Evolutionary conservation across 768 basidiomycete species (phyloP).

Genomic region (Agaricus subrufescens): DNA sequence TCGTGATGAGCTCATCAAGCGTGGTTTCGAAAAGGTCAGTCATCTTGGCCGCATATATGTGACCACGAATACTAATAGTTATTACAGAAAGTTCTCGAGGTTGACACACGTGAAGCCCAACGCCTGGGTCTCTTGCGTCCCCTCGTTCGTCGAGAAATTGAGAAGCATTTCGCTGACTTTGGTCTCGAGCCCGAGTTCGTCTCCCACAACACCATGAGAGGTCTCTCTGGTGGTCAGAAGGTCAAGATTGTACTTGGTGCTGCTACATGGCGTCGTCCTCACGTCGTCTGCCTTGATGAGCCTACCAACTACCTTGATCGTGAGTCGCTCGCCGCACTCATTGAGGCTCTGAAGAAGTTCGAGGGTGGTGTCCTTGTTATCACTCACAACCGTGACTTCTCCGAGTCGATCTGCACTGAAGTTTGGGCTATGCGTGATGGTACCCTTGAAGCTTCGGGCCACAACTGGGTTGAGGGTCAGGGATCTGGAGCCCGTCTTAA

Average conservation of each 20-base stretch:
- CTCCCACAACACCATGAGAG: slow-evolving; percentile 98
- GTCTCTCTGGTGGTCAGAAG: slow-evolving; percentile 98
- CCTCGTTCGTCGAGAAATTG: slow-evolving; percentile 96
- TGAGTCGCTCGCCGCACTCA: slow-evolving; percentile 98
- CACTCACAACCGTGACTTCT: slow-evolving; percentile 98
- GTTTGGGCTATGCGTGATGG: slow-evolving; percentile 99
- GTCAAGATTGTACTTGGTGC: slow-evolving; percentile 99
- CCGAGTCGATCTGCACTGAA: slow-evolving; percentile 95
- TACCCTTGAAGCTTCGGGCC: slow-evolving; percentile 91
- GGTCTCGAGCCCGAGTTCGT: slow-evolving; percentile 99
- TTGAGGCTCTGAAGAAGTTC: slow-evolving; percentile 95
- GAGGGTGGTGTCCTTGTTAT: slow-evolving; percentile 98
- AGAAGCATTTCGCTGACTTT: slow-evolving; percentile 99
- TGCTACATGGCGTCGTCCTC: slow-evolving; percentile 98
- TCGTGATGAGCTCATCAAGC: slow-evolving; percentile 95
- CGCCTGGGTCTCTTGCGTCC: slow-evolving; percentile 92
- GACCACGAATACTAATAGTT: slow-evolving; percentile 11
- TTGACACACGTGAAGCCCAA: slow-evolving; percentile 96
- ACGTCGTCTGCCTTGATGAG: slow-evolving; percentile 96
- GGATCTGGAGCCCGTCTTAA: slow-evolving; percentile 93
- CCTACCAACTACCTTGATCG: slow-evolving; percentile 99
- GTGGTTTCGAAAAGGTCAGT: slow-evolving; percentile 89
- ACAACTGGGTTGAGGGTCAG: slow-evolving; percentile 99
- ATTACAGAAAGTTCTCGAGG: slow-evolving; percentile 86
- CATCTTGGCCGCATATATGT: slow-evolving; percentile 6